Conservation (phyloP, 2,329 filamentous ascomycete species). For the Pseudogymnoascus sp. region DNA sequence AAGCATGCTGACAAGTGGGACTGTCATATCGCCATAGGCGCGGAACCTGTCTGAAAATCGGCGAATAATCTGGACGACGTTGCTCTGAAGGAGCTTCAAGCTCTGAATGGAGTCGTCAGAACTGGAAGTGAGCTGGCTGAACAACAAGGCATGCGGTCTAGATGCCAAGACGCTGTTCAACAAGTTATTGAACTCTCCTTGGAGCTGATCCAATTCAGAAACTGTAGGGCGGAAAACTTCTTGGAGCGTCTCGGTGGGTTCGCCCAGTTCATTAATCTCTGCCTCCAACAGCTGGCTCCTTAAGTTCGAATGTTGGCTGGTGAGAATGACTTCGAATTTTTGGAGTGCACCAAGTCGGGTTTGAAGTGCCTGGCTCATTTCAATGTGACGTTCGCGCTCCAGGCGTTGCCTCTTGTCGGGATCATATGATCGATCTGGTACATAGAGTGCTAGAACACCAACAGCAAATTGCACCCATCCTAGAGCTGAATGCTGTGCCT, state of each 20-base stretch:
- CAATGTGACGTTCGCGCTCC: conserved; percentile 49
- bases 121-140: conserved; percentile 15
- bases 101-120: conserved; percentile 21
- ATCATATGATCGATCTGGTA: conserved; percentile 81
- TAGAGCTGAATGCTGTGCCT: conserved; percentile 37
- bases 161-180: conserved; percentile 39
- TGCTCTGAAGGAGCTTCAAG: conserved; percentile 38
- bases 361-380: conserved; percentile 47
- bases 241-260: conserved; percentile 53
- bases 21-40: conserved; percentile 77
- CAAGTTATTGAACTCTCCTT: conserved; percentile 75
- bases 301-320: conserved; percentile 58
- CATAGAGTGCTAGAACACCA: conserved; percentile 66
- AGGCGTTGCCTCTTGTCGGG: conserved; percentile 60
- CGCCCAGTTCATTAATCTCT: conserved; percentile 55
- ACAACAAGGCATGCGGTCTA: conserved; percentile 14
- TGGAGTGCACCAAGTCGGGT: conserved; percentile 51
- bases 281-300: conserved; percentile 54
- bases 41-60: conserved; percentile 63
- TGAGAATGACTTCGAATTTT: conserved; percentile 57
- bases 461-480: conserved; percentile 72
- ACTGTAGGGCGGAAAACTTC: conserved; percentile 61
- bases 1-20: conserved; percentile 69
- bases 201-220: conserved; percentile 62
- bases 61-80: conserved; percentile 59